phyloP scores from a whole-genome alignment of 192 early-diverging fungal genomes.

The Mortierella antarctica region DNA sequence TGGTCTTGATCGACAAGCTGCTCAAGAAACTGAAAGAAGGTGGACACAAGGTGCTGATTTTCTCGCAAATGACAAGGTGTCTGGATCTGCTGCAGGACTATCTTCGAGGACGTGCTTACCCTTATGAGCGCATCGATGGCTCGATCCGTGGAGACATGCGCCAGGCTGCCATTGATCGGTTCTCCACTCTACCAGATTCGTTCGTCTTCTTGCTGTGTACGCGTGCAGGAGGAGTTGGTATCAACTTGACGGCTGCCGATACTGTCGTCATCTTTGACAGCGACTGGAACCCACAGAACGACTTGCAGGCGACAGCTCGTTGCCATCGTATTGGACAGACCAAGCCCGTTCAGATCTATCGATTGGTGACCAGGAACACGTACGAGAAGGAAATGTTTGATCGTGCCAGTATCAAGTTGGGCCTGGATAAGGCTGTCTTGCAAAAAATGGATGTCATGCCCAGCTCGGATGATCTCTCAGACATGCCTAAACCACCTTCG shows the following conservation, averaged over 20 bases:
- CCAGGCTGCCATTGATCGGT: constrained; percentile 89
- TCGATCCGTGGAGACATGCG: constrained; percentile 82
- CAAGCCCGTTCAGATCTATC: constrained; percentile 82
- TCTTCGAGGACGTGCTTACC: constrained; percentile 76
- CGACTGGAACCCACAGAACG: constrained; percentile 94
- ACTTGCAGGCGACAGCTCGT: constrained; percentile 87
- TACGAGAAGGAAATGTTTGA: constrained; percentile 96
- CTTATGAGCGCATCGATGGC: constrained; percentile 87
- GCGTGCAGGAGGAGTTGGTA: constrained; percentile 88
- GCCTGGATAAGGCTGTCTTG: constrained; percentile 85
- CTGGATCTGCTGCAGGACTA: constrained; percentile 89
- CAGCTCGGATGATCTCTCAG: constrained; percentile 57
- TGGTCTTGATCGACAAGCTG: constrained; percentile 88
- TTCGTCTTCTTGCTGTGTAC: constrained; percentile 93
- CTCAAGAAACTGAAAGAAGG: constrained; percentile 78
- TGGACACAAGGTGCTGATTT: constrained; percentile 89
- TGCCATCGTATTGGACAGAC: constrained; percentile 93
- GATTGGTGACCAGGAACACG: constrained; percentile 84
- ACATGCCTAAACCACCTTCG: constrained; percentile 58
- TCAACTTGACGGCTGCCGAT: constrained; percentile 90
- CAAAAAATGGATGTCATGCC: constrained; percentile 79
- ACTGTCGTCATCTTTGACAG: constrained; percentile 89
- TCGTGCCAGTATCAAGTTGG: constrained; percentile 88
- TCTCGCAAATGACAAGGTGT: constrained; percentile 89
- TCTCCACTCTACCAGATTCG: constrained; percentile 79